Conservation (phyloP, 2,329 filamentous ascomycete genomes). For the Calonectria crousiana region DNA sequence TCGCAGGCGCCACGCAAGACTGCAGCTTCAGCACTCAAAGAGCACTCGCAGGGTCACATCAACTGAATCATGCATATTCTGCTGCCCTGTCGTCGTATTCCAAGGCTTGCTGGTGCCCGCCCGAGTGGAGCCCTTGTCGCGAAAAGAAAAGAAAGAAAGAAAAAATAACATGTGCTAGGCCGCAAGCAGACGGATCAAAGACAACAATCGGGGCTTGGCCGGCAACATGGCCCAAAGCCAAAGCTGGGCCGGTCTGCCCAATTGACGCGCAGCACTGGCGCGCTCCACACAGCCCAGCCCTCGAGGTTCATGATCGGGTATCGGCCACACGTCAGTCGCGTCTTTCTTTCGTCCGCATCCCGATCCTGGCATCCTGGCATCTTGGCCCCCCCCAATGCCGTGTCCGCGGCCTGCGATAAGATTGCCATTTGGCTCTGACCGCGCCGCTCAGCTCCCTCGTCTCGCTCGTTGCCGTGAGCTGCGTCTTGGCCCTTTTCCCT, state of each 20-base stretch:
- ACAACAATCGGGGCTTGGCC: neutral
- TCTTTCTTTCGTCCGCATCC: neutral
- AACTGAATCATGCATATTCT: neutral
- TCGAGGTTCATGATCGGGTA: neutral
- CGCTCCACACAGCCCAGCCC: neutral
- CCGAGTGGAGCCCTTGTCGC: neutral
- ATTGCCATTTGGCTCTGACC: neutral
- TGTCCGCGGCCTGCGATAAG: neutral
- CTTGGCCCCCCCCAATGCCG: neutral
- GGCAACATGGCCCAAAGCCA: neutral
- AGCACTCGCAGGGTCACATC: neutral
- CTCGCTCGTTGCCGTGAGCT: neutral
- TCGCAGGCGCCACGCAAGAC: neutral
- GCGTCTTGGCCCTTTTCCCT: neutral
- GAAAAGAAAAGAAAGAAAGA: neutral
- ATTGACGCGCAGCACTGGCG: neutral
- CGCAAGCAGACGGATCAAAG: neutral
- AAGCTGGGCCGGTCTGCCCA: neutral
- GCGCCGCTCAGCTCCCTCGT: neutral
- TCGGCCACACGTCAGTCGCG: conserved; percentile 3
- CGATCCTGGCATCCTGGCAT: neutral
- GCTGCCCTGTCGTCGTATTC: neutral
- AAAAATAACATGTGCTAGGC: neutral
- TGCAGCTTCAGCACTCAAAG: neutral
- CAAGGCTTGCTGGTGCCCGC: neutral